These are phyloP conservation scores for Boletellus ananas DNA, from an alignment of 768 basidiomycete species.

Conservation along the genomic window DNA sequence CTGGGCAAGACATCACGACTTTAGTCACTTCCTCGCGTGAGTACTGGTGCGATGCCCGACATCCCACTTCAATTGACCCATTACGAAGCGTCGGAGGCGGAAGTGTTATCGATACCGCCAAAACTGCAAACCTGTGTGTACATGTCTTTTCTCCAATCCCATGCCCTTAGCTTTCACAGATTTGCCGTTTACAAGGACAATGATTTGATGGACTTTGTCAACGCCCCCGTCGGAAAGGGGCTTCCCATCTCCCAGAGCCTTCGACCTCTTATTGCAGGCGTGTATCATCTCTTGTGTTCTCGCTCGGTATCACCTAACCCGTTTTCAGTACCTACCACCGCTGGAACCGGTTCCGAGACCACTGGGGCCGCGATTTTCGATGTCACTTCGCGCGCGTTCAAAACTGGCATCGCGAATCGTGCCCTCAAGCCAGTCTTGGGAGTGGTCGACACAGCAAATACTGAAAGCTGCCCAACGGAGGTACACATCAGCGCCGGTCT, in stretches of 20 bases:
- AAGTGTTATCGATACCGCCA: slow-evolving; percentile 93
- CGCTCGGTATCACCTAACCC: neutral
- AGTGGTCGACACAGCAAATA: slow-evolving; percentile 86
- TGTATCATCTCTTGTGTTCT: slow-evolving; percentile 8
- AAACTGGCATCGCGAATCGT: slow-evolving; percentile 93
- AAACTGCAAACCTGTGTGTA: slow-evolving; percentile 83
- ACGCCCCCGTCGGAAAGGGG: slow-evolving; percentile 93
- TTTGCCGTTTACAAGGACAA: slow-evolving; percentile 90
- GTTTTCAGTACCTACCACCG: slow-evolving; percentile 59
- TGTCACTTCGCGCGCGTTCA: slow-evolving; percentile 88
- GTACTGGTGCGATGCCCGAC: slow-evolving; percentile 23
- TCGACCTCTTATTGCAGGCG: slow-evolving; percentile 80
- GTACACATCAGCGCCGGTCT: slow-evolving; percentile 94
- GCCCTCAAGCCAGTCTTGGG: slow-evolving; percentile 89
- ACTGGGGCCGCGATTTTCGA: slow-evolving; percentile 94
- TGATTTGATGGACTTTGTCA: slow-evolving; percentile 94
- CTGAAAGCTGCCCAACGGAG: slow-evolving; percentile 84
- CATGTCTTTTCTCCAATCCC: neutral
- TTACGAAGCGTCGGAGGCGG: slow-evolving; percentile 78
- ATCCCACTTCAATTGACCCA: neutral
- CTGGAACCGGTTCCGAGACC: slow-evolving; percentile 92
- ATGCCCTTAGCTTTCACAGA: slow-evolving; percentile 35
- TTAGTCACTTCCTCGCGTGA: slow-evolving; percentile 90
- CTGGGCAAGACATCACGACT: slow-evolving; percentile 83
- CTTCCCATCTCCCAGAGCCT: slow-evolving; percentile 72